These are phyloP conservation scores for Cryptomeria japonica DNA, from an alignment of 75 land plant genomes.

Conservation along the genomic window DNA sequence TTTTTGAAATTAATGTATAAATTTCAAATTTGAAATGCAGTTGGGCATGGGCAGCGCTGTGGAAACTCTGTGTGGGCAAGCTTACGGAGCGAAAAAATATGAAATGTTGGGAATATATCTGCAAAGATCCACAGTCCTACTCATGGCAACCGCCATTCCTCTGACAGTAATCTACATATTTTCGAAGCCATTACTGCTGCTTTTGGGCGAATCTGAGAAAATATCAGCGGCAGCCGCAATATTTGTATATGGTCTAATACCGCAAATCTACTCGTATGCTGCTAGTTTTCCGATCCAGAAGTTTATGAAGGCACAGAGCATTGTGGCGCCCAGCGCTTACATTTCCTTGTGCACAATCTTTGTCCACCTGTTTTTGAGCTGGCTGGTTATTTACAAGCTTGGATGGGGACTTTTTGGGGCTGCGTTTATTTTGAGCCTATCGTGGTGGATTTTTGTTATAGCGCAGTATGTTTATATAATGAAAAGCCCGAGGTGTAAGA, in stretches of 20 bases:
- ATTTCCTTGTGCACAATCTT: slow-evolving; percentile 29
- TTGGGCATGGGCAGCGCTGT: slow-evolving; percentile 72
- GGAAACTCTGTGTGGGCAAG: slow-evolving; percentile 72
- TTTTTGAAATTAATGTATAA: too few species aligned
- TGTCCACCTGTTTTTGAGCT: slow-evolving; percentile 43
- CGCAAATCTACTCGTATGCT: slow-evolving; percentile 55
- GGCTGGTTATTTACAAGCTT: slow-evolving; percentile 36
- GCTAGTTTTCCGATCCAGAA: slow-evolving; percentile 46
- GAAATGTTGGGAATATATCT: slow-evolving; percentile 53
- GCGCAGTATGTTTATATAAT: slow-evolving; percentile 42
- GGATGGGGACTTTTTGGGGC: slow-evolving; percentile 46
- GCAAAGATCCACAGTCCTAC: slow-evolving; percentile 47
- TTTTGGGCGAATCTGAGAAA: slow-evolving; percentile 32
- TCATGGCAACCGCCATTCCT: slow-evolving; percentile 26
- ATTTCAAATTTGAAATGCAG: slow-evolving; percentile 14
- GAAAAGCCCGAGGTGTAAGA: slow-evolving; percentile 23
- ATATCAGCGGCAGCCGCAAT: slow-evolving; percentile 40
- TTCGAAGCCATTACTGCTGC: slow-evolving; percentile 30
- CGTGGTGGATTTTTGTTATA: slow-evolving; percentile 49
- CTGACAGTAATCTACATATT: slow-evolving; percentile 37
- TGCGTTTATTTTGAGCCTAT: slow-evolving; percentile 37
- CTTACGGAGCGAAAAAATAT: slow-evolving; percentile 51
- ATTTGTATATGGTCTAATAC: slow-evolving; percentile 54
- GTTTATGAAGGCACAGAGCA: slow-evolving; percentile 61
- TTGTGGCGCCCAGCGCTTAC: slow-evolving; percentile 47